Conservation (phyloP, 2,329 filamentous ascomycete genomes). For the Apiospora koreana region DNA sequence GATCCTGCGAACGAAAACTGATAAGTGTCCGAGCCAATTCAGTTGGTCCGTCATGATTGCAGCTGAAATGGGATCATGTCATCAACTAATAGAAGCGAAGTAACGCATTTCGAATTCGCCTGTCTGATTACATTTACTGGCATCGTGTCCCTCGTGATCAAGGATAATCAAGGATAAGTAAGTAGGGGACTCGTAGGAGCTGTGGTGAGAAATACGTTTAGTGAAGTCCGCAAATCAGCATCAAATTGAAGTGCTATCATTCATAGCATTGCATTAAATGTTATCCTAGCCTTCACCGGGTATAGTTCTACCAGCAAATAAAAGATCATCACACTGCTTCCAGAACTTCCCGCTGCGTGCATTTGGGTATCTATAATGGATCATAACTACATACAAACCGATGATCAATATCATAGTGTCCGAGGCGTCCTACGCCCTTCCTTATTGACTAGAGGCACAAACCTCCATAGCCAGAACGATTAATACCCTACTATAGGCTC, state of each 20-base stretch:
- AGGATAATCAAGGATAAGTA: too few relatives aligned
- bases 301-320: not conserved
- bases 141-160: not conserved
- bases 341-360: not conserved
- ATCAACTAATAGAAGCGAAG: not conserved
- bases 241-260: too few relatives aligned
- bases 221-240: too few relatives aligned
- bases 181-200: not conserved
- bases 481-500: conserved; percentile 26
- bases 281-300: not conserved
- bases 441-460: not conserved
- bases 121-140: not conserved
- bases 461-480: not conserved
- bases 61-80: not conserved
- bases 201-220: too few relatives aligned
- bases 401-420: not conserved
- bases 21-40: not conserved
- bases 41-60: not conserved
- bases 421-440: not conserved
- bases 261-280: not conserved
- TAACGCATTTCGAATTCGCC: not conserved
- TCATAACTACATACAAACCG: not conserved
- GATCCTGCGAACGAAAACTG: not conserved
- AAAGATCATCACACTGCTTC: not conserved
- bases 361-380: not conserved